These are phyloP conservation scores for Fusarium aywerte DNA, from an alignment of 2,329 filamentous ascomycete genomes.

Conservation along the genomic window DNA sequence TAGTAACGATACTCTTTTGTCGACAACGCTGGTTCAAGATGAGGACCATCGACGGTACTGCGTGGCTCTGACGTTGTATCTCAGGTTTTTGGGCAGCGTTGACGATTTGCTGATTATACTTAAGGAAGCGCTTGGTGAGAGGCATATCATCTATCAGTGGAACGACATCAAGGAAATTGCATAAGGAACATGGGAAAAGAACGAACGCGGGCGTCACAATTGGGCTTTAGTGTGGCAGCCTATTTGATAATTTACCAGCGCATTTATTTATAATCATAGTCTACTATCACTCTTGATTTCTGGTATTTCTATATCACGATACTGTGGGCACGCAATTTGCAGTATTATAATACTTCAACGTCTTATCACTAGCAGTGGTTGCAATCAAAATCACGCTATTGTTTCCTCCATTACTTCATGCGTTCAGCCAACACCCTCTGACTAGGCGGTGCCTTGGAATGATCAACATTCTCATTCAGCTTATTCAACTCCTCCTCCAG, in stretches of 20 bases:
- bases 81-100: conserved; percentile 55
- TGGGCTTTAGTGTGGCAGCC: too few relatives aligned
- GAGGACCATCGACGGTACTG: conserved; percentile 59
- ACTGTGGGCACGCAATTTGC: too few relatives aligned
- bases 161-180: conserved; percentile 28
- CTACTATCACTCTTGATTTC: too few relatives aligned
- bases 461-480: not conserved
- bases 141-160: conserved; percentile 49
- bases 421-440: not conserved
- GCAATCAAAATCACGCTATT: too few relatives aligned
- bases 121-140: conserved; percentile 58
- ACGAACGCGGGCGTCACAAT: too few relatives aligned
- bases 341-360: too few relatives aligned
- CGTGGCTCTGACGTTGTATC: conserved; percentile 57
- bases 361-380: too few relatives aligned
- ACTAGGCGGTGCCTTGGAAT: not conserved
- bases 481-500: not conserved
- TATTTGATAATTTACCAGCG: too few relatives aligned
- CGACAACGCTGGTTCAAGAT: conserved; percentile 51
- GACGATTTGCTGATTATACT: conserved; percentile 59
- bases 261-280: too few relatives aligned
- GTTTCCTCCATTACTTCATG: not conserved
- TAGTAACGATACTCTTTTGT: conserved; percentile 47
- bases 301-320: too few relatives aligned
- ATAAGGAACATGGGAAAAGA: accelerated